Conservation (phyloP, 2,329 filamentous ascomycete species). For the Aspergillus niger region DNA sequence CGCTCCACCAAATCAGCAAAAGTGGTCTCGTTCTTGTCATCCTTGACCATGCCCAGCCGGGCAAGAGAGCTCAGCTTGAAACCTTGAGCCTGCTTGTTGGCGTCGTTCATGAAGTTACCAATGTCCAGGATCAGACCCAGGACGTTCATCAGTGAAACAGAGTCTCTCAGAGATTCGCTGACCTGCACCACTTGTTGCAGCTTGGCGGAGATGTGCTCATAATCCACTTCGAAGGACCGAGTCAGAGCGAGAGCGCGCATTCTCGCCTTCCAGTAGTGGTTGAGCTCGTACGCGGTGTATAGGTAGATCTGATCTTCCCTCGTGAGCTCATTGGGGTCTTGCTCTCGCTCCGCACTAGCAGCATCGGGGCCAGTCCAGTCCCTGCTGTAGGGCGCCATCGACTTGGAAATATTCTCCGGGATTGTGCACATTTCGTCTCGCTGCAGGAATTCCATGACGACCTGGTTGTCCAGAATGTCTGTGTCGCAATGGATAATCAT, state of each 20-base stretch:
- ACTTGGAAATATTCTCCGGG: slow-evolving; percentile 84
- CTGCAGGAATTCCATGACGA: slow-evolving; percentile 95
- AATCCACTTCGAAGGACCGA: slow-evolving; percentile 80
- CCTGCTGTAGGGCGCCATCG: slow-evolving; percentile 92
- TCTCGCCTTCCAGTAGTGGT: slow-evolving; percentile 97
- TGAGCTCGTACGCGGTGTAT: slow-evolving; percentile 87
- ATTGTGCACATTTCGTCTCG: slow-evolving; percentile 91
- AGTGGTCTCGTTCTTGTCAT: slow-evolving; percentile 97
- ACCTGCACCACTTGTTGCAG: slow-evolving; percentile 83
- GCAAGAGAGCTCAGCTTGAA: slow-evolving; percentile 97
- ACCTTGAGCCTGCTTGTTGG: slow-evolving; percentile 95
- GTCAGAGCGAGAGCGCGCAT: slow-evolving; percentile 89
- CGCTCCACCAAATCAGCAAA: slow-evolving; percentile 95
- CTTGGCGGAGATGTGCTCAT: slow-evolving; percentile 85
- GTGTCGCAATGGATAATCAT: slow-evolving; percentile 96
- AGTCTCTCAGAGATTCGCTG: slow-evolving; percentile 86
- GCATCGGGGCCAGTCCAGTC: slow-evolving; percentile 94
- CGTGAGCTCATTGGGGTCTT: slow-evolving; percentile 84
- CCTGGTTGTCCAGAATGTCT: slow-evolving; percentile 82
- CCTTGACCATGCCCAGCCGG: slow-evolving; percentile 94
- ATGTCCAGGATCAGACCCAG: slow-evolving; percentile 95
- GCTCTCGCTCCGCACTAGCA: slow-evolving; percentile 73
- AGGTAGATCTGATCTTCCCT: slow-evolving; percentile 95
- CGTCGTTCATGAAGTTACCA: slow-evolving; percentile 99
- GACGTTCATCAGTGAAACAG: slow-evolving; percentile 92